These are phyloP conservation scores for Ambrosia hybrid DNA, from an alignment of 140 eudicot species.

Conservation along the genomic window DNA sequence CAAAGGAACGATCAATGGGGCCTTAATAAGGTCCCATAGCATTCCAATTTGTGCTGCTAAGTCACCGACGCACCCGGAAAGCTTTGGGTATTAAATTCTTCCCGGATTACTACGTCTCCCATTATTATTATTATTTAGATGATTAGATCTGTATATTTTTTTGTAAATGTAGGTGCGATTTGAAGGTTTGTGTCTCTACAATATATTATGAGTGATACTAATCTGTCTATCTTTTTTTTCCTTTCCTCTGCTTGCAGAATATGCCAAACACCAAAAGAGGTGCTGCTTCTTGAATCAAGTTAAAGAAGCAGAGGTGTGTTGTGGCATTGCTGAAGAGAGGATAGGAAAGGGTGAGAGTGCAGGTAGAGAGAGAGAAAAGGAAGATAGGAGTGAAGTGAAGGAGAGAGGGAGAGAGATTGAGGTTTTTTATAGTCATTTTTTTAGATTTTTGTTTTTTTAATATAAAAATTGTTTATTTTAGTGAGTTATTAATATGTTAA, in stretches of 20 bases:
- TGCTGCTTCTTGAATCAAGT: conserved; percentile 23
- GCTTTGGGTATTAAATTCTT: conserved; percentile 49
- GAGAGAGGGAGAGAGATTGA: not conserved
- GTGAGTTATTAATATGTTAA: too few relatives aligned
- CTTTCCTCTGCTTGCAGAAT: conserved; percentile 31
- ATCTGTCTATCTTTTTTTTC: not conserved
- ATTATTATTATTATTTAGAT: too few relatives aligned
- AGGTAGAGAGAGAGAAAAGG: conserved; percentile 17
- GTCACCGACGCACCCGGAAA: conserved; percentile 58
- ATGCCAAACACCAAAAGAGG: conserved; percentile 30
- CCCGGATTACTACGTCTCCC: conserved; percentile 11
- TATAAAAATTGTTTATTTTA: too few relatives aligned
- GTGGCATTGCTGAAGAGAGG: conserved; percentile 57
- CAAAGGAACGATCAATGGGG: conserved; percentile 75
- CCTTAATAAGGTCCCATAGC: conserved; percentile 64
- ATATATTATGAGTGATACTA: not conserved
- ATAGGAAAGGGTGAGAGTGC: conserved; percentile 33
- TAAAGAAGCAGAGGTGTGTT: conserved; percentile 33
- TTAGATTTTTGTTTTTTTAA: too few relatives aligned
- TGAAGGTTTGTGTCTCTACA: too few relatives aligned
- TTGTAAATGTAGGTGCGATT: too few relatives aligned
- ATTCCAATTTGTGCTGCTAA: conserved; percentile 52
- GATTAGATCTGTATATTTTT: too few relatives aligned
- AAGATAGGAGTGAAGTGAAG: conserved; percentile 21
- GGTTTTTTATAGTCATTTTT: not conserved